Evolutionary conservation across 768 basidiomycete genomes (phyloP).

Genomic region (Lentinula edodes): DNA sequence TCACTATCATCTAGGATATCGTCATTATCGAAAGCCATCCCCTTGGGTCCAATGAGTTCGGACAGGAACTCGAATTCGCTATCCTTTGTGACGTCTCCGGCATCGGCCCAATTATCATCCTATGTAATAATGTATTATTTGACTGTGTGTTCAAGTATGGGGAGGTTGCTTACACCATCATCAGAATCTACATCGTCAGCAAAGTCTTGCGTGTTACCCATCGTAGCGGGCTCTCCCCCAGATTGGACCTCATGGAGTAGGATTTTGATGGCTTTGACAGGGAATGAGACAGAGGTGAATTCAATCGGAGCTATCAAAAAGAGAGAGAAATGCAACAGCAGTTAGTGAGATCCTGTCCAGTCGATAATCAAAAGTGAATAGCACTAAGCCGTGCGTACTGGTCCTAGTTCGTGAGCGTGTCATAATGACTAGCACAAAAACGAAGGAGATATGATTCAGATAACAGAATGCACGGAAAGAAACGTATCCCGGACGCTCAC

Average conservation of each 20-base stretch:
- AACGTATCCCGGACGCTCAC: slow-evolving; percentile 40
- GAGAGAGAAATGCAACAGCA: slow-evolving; percentile 4
- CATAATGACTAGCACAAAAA: slow-evolving; percentile 74
- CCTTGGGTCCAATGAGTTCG: slow-evolving; percentile 73
- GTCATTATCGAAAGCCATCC: slow-evolving; percentile 71
- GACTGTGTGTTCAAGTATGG: background rate
- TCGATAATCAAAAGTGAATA: slow-evolving; percentile 7
- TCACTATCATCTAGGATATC: slow-evolving; percentile 67
- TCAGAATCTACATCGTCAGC: slow-evolving; percentile 62
- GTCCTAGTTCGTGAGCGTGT: slow-evolving; percentile 86
- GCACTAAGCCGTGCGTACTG: slow-evolving; percentile 46
- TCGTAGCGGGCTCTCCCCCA: slow-evolving; percentile 66
- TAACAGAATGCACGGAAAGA: slow-evolving; percentile 8
- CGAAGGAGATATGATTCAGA: slow-evolving; percentile 13
- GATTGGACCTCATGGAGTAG: slow-evolving; percentile 80
- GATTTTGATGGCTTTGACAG: slow-evolving; percentile 87
- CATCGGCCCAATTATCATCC: slow-evolving; percentile 94
- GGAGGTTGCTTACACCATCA: slow-evolving; percentile 53
- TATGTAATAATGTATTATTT: slow-evolving; percentile 19
- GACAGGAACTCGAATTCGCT: slow-evolving; percentile 85
- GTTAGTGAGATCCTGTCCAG: slow-evolving; percentile 49
- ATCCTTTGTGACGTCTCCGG: slow-evolving; percentile 63
- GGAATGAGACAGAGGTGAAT: slow-evolving; percentile 84
- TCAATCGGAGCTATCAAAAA: slow-evolving; percentile 67
- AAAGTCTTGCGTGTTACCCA: slow-evolving; percentile 46